These are phyloP conservation scores for Plantago elongata DNA, from an alignment of 257 asterid genomes.

Conservation along the genomic window DNA sequence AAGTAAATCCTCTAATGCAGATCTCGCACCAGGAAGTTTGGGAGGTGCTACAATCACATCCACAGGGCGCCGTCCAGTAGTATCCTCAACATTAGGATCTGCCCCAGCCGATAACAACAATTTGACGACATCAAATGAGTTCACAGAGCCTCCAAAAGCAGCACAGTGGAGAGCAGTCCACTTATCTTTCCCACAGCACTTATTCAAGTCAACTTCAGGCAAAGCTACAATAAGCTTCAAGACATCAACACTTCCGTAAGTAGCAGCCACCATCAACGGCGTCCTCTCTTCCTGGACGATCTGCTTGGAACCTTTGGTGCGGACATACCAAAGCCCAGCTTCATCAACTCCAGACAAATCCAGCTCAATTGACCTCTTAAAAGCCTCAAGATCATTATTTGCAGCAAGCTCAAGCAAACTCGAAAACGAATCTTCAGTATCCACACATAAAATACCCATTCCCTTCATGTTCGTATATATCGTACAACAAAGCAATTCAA, in stretches of 20 bases:
- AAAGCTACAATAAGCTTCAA: constrained; percentile 65
- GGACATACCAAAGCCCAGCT: constrained; percentile 72
- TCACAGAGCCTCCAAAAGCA: constrained; percentile 63
- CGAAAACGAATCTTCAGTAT: constrained; percentile 63
- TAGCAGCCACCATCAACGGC: constrained; percentile 91
- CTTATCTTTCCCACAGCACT: constrained; percentile 62
- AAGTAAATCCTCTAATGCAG: constrained; percentile 61
- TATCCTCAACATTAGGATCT: constrained; percentile 71
- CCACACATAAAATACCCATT: constrained; percentile 43
- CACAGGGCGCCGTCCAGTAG: constrained; percentile 50
- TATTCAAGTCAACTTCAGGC: constrained; percentile 83
- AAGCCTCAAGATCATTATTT: constrained; percentile 65
- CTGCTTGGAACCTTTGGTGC: constrained; percentile 64
- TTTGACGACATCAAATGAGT: constrained; percentile 49
- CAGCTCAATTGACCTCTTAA: constrained; percentile 61
- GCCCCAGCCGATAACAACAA: constrained; percentile 86
- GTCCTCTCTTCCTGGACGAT: constrained; percentile 67
- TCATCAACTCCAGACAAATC: constrained; percentile 71
- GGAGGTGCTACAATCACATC: constrained; percentile 68
- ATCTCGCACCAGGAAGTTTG: constrained; percentile 38
- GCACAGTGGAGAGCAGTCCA: constrained; percentile 98
- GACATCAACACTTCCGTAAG: constrained; percentile 77
- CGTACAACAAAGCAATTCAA: constrained; percentile 19
- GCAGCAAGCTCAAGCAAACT: constrained; percentile 87
- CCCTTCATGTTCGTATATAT: constrained; percentile 30